phyloP scores from a whole-genome alignment of 2,329 filamentous ascomycete genomes.

The Fusarium pseudograminearum region DNA sequence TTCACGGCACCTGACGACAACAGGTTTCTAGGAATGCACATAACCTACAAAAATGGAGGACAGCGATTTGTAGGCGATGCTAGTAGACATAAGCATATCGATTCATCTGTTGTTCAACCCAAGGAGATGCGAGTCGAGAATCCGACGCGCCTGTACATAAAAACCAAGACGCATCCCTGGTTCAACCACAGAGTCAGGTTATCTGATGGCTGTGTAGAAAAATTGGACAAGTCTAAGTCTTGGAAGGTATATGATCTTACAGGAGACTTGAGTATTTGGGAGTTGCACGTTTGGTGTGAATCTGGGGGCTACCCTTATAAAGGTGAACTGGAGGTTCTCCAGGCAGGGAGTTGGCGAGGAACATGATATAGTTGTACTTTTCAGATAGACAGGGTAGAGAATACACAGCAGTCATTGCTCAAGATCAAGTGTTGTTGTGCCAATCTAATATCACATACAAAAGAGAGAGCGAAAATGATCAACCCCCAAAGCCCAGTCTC shows the following conservation, averaged over 20 bases:
- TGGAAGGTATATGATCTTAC: not conserved
- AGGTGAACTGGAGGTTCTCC: not conserved
- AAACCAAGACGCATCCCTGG: not conserved
- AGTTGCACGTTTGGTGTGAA: not conserved
- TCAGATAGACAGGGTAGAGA: not conserved
- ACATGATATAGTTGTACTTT: not conserved
- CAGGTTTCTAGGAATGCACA: not conserved
- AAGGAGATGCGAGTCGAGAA: not conserved
- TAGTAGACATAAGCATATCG: no score
- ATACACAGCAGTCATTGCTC: not conserved
- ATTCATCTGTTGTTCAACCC: no score
- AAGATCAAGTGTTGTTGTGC: not conserved
- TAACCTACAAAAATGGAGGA: constrained; percentile 1
- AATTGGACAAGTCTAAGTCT: no score
- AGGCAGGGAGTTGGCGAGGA: not conserved
- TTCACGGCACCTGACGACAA: rapidly evolving
- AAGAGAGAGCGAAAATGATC: not conserved
- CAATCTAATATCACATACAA: not conserved
- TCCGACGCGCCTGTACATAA: not conserved
- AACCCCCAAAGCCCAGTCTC: not conserved
- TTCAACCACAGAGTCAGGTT: no score
- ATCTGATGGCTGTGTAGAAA: not conserved
- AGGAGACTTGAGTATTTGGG: not conserved
- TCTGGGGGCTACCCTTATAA: rapidly evolving
- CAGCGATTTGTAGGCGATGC: not conserved